Evolutionary conservation across 257 asterid species (phyloP), one percentile per base, ranked within the genome.

Genomic region (Verbascum thapsus): DNA sequence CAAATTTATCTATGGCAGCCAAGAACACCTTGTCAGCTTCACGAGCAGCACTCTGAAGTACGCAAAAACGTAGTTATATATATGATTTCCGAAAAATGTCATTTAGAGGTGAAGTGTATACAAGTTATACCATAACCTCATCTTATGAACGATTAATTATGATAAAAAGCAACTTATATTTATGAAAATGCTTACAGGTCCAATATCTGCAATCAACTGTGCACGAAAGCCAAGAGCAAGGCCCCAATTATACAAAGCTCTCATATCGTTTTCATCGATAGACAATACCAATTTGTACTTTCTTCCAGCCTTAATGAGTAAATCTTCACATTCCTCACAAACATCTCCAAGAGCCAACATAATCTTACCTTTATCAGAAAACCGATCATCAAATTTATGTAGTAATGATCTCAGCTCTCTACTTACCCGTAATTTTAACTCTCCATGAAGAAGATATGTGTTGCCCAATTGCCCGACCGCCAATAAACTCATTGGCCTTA

Each of bases 1-100:
- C 95, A 61, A 91, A 91, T 71, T 91, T 91, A 76, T 88, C 95
- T 55, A 91, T 88, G 58, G 98, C 95, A 54, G 98, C 96, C 87
- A 91, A 55, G 94, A 81, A 91, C 68, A 88, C 76, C 72, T 80
- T 81, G 82, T 91, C 96, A 0, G 98, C 95, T 67, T 91, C 96
- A 61, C 75, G 75, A 63, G 95, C 95, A 68, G 88, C 86, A 64
- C 76, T 80, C 98, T 90, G 83, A 40, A 74, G 76, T 58, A 65
- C 47, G 57, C 22, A 55, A 12, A 58, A 49, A 65, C n/a, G n/a
- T n/a, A n/a, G n/a, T n/a, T n/a, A n/a, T n/a, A n/a, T n/a, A n/a
- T n/a, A n/a, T n/a, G n/a, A n/a, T n/a, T n/a, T n/a, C n/a, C n/a
- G n/a, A n/a, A n/a, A n/a, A n/a, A n/a, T n/a, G n/a, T n/a, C n/a